phyloP scores from a whole-genome alignment of 202 grass and related monocot species.

The Setaria viridis region DNA sequence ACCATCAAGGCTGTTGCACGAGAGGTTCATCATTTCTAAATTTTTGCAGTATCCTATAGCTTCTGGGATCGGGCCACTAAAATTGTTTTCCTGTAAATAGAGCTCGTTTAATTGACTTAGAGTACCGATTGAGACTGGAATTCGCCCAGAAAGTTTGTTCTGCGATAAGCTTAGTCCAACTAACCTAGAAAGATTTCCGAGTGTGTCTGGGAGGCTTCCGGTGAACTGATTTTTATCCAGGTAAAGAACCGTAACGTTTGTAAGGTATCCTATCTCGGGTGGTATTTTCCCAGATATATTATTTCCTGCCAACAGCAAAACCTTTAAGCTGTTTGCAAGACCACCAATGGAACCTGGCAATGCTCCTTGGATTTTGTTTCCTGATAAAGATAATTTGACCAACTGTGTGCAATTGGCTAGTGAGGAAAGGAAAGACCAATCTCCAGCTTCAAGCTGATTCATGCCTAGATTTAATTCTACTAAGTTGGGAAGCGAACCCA shows the following conservation, averaged over 20 bases:
- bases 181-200: slow-evolving; percentile 48
- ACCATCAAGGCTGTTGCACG: slow-evolving; percentile 44
- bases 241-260: slow-evolving; percentile 15
- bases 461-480: slow-evolving; percentile 23
- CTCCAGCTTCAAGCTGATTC: slow-evolving; percentile 57
- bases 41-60: slow-evolving; percentile 39
- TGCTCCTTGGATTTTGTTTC: slow-evolving; percentile 43
- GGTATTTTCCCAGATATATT: slow-evolving; percentile 61
- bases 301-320: slow-evolving; percentile 41
- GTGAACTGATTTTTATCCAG: slow-evolving; percentile 43
- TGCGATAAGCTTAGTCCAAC: slow-evolving; percentile 34
- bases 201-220: slow-evolving; percentile 29
- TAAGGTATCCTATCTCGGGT: slow-evolving; percentile 35
- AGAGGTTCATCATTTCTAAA: slow-evolving; percentile 41
- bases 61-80: slow-evolving; percentile 39
- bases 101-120: slow-evolving; percentile 47
- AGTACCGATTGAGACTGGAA: slow-evolving; percentile 46
- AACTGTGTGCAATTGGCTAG: slow-evolving; percentile 49
- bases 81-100: slow-evolving; percentile 43
- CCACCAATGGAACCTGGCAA: slow-evolving; percentile 43
- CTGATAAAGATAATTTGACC: slow-evolving; percentile 5
- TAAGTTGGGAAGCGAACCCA: slow-evolving; percentile 41
- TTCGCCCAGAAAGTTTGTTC: slow-evolving; percentile 48
- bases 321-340: slow-evolving; percentile 32
- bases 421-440: slow-evolving; percentile 55